These are phyloP conservation scores for Malbranchea zuffiana DNA, from an alignment of 2,329 filamentous ascomycete species.

Conservation along the genomic window DNA sequence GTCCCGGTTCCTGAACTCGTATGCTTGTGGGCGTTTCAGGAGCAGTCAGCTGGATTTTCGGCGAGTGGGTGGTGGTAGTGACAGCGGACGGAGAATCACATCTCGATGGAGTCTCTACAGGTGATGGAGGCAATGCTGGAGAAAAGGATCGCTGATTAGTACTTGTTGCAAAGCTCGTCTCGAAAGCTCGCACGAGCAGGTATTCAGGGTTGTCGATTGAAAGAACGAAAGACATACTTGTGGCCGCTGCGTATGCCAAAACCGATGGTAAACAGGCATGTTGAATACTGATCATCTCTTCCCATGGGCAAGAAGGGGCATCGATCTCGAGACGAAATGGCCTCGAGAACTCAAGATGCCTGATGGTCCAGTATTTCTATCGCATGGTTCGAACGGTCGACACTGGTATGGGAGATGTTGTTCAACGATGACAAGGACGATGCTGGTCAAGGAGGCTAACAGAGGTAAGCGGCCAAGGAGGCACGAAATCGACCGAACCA, in stretches of 20 bases:
- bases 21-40: not conserved
- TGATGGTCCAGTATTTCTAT: conserved; percentile 27
- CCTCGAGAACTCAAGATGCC: conserved; percentile 29
- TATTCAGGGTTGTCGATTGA: conserved; percentile 9
- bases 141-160: no score
- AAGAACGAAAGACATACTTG: conserved; percentile 26
- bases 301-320: conserved; percentile 25
- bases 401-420: no score
- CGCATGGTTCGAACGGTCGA: conserved; percentile 31
- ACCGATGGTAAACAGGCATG: conserved; percentile 26
- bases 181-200: not conserved
- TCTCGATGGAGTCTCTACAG: conserved; percentile 24
- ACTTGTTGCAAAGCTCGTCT: no score
- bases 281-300: conserved; percentile 34
- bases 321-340: conserved; percentile 22
- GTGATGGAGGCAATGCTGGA: conserved; percentile 24
- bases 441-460: not conserved
- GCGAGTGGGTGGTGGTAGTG: conserved; percentile 18
- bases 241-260: conserved; percentile 24
- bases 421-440: no score
- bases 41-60: not conserved
- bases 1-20: not conserved
- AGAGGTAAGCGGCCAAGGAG: not conserved
- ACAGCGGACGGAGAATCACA: conserved; percentile 24
- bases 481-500: not conserved